Conservation (phyloP, 345 rosid species). For the Salix dunnii region DNA sequence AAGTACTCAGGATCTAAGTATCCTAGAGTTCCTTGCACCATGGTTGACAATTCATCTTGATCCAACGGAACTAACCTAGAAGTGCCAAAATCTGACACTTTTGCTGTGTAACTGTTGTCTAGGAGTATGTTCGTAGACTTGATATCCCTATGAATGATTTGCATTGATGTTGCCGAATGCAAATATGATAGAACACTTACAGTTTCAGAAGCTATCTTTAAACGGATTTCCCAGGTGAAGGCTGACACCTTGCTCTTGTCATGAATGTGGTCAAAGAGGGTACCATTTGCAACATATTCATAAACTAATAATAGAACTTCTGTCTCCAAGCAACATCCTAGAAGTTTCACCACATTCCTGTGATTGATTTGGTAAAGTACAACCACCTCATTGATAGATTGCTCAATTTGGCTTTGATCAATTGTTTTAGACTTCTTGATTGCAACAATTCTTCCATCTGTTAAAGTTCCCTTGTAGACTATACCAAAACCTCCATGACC, state of each 20-base stretch:
- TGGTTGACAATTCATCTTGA: neutral
- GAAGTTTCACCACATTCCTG: neutral
- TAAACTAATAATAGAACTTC: neutral
- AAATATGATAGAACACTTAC: neutral
- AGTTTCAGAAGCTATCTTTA: neutral
- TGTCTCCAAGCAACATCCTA: neutral
- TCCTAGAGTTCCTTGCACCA: neutral
- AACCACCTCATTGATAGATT: neutral
- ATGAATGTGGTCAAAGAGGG: neutral
- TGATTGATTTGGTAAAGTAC: neutral
- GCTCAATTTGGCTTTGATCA: neutral
- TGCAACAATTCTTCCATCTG: neutral
- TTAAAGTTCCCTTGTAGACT: neutral
- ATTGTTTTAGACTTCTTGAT: neutral
- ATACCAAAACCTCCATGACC: neutral
- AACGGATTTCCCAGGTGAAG: neutral
- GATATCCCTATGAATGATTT: neutral
- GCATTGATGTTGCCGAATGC: neutral
- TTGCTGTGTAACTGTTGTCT: neutral
- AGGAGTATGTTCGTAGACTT: neutral
- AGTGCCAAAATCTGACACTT: neutral
- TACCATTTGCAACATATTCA: neutral
- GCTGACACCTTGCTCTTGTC: neutral
- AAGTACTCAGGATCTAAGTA: neutral
- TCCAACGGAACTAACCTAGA: neutral